Percentiles rank a stretch among this genome's conserved stretches.
phyloP scores from a whole-genome alignment of 768 basidiomycete species.

The Psilocybe tampanensis region DNA sequence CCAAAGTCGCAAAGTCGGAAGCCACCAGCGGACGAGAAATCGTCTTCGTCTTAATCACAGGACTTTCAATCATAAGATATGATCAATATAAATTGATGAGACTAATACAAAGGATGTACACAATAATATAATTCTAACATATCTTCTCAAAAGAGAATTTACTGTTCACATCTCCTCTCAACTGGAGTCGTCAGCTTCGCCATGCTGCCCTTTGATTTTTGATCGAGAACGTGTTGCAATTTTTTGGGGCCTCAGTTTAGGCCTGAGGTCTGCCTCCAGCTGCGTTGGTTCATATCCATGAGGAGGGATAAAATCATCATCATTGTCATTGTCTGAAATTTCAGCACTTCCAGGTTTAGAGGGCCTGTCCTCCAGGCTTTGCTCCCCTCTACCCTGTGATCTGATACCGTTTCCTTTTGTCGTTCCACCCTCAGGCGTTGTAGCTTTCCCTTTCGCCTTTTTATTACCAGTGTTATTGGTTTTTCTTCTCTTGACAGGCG shows the following conservation, averaged over 20 bases:
- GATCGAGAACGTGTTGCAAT: conserved; percentile 10
- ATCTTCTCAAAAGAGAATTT: background rate
- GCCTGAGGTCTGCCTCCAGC: conserved; percentile 30
- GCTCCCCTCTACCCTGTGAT: background rate
- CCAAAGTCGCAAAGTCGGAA: conserved; percentile 35
- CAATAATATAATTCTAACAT: no score
- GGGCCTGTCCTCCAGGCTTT: background rate
- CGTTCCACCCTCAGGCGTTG: background rate
- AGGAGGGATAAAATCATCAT: conserved; percentile 5
- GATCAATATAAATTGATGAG: no score
- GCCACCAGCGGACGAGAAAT: background rate
- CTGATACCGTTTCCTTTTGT: background rate
- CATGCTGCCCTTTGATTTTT: background rate
- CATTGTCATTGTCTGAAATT: background rate
- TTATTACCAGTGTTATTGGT: conserved; percentile 1
- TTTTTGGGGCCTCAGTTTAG: conserved; percentile 35
- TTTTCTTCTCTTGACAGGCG: conserved; percentile 22
- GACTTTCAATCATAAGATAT: background rate
- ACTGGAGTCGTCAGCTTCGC: background rate
- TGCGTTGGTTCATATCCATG: conserved; percentile 12
- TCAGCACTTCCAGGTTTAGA: conserved; percentile 2
- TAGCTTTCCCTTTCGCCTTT: conserved; percentile 5
- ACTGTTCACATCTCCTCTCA: background rate
- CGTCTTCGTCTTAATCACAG: conserved; percentile 7
- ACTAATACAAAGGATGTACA: no score